phyloP scores from a whole-genome alignment of 371 early-diverging fungal species.

The Mucor plumbeus region DNA sequence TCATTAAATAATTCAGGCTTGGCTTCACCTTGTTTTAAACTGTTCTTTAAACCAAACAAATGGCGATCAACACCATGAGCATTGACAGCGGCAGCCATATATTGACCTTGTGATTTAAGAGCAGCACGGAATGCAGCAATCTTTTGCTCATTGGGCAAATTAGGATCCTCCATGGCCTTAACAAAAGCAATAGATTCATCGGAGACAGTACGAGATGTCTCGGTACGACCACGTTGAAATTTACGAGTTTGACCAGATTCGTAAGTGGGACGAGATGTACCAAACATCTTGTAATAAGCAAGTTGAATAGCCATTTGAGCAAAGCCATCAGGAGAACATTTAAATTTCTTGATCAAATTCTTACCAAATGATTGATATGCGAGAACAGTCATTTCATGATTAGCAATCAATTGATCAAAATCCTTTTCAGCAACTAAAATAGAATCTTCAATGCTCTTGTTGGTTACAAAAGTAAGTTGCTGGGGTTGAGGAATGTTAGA shows the following conservation, averaged over 20 bases:
- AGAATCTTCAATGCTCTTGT: conserved; percentile 53
- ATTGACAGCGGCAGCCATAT: conserved; percentile 84
- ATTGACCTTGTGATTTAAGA: conserved; percentile 74
- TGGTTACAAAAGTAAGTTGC: conserved; percentile 72
- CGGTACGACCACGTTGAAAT: conserved; percentile 95
- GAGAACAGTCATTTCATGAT: conserved; percentile 83
- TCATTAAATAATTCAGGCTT: conserved; percentile 87
- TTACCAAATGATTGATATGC: conserved; percentile 90
- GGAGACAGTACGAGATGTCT: conserved; percentile 87
- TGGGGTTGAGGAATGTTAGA: conserved; percentile 65
- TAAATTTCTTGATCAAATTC: conserved; percentile 88
- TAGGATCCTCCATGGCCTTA: conserved; percentile 82
- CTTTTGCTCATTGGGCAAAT: conserved; percentile 59
- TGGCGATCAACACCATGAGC: conserved; percentile 93
- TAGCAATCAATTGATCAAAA: conserved; percentile 73
- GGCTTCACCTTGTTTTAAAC: conserved; percentile 69
- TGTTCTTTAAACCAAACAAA: conserved; percentile 71
- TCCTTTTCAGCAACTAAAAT: conserved; percentile 68
- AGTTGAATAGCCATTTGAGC: conserved; percentile 96
- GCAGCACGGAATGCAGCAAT: conserved; percentile 76
- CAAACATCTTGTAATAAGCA: conserved; percentile 92
- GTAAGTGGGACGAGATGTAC: conserved; percentile 82
- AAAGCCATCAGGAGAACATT: conserved; percentile 90
- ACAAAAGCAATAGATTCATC: conserved; percentile 84
- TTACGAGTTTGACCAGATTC: conserved; percentile 91